Percentiles rank a stretch among this genome's conserved stretches.
Conservation (phyloP, 805 yeast genomes). For the Nakazawaea anatomiae region DNA sequence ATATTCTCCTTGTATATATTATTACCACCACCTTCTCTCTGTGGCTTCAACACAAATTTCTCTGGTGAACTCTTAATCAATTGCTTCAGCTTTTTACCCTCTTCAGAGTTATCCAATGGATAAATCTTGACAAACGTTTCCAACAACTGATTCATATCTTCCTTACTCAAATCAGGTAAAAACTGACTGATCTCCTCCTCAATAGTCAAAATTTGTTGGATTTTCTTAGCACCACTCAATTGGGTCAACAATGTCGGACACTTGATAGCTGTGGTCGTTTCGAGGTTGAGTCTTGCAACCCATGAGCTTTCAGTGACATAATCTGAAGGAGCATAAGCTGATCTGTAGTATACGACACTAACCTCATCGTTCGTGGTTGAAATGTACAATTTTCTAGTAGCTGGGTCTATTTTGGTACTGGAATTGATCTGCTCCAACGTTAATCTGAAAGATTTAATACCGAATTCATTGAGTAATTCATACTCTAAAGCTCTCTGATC, state of each 20-base stretch:
- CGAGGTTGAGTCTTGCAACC: constrained; percentile 71
- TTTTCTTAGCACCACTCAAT: constrained; percentile 86
- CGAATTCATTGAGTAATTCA: constrained; percentile 48
- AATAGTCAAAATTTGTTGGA: constrained; percentile 82
- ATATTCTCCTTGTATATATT: constrained; percentile 85
- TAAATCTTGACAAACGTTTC: constrained; percentile 80
- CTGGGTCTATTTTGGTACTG: constrained; percentile 32
- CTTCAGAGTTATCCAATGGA: constrained; percentile 70
- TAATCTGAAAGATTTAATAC: constrained; percentile 58
- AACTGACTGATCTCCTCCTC: constrained; percentile 41
- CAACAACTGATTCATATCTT: constrained; percentile 26
- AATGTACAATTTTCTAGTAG: constrained; percentile 43
- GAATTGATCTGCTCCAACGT: constrained; percentile 54
- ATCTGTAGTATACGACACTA: constrained; percentile 83
- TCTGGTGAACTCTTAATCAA: constrained; percentile 66
- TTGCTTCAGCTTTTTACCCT: constrained; percentile 57
- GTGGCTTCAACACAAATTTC: constrained; percentile 86
- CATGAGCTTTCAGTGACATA: constrained; percentile 64
- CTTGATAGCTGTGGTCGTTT: constrained; percentile 74
- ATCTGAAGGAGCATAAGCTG: constrained; percentile 86
- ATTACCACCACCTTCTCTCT: constrained; percentile 98
- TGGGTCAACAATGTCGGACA: constrained; percentile 90
- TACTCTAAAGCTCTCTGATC: constrained; percentile 88
- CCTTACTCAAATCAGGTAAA: constrained; percentile 28
- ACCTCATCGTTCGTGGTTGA: constrained; percentile 60